Evolutionary conservation across 2,329 filamentous ascomycete genomes (phyloP), one percentile per base, ranked within the genome.

Genomic region (Alternaria solani): DNA sequence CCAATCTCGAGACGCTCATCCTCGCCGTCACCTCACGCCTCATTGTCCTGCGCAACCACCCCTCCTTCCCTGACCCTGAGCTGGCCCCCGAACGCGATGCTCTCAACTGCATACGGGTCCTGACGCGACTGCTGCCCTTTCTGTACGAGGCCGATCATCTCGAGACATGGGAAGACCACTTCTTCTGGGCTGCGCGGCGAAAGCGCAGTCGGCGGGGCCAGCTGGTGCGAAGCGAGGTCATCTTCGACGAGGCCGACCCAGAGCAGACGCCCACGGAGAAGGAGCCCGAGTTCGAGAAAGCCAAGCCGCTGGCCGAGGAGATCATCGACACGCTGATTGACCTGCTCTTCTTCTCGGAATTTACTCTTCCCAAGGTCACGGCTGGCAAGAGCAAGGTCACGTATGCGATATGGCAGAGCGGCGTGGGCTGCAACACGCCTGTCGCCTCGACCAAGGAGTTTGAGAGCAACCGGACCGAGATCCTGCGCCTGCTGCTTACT

Each of bases 391-490:
- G 87, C 64, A 96, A 95, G 77, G 91, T 97, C 57, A 91, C 90
- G 7, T 97, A 95, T 79, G 91, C 93, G 55, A 98, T 99, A 75
- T 99, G 95, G 95, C 93, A 97, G 81, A 98, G 92, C 74, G 95
- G 95, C 48, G 94, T 99, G 30, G 95, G 95, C 14, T 98, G 94
- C 82, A 96, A 97, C 78, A 92, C 91, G 16, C 88, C 93, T 5
- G 89, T 96, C 69, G 90, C 90, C 9, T 94, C 93, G 4, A 97
- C 90, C 53, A 96, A 93, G 77, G 94, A 98, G 71, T 90, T 92
- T 59, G 95, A 99, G 81, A 96, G 86, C 81, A 97, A 97, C 78
- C 88, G 95, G 60, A 93, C 91, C 66, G 95, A 99, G 80, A 90
- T 97, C 30, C 80, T 98, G 70, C 88, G 94, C 23, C 83, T 99